Evolutionary conservation across 108 stramenopile genomes (phyloP).

Genomic region (Chaetoceros muelleri): DNA sequence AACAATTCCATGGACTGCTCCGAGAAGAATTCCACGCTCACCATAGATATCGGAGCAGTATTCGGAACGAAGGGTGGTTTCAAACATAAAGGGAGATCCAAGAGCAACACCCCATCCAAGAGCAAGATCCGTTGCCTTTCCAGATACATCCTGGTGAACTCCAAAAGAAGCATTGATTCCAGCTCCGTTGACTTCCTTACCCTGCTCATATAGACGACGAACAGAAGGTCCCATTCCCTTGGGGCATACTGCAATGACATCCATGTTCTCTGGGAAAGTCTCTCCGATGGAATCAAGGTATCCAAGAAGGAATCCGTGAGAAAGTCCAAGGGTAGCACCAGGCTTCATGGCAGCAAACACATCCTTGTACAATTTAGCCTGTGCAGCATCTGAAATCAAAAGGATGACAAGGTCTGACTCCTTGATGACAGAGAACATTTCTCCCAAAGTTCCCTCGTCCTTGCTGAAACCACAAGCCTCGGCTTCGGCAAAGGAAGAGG

Average conservation of each 20-base stretch:
- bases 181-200: constrained; percentile 95
- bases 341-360: constrained; percentile 96
- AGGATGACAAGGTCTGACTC: constrained; percentile 92
- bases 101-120: constrained; percentile 95
- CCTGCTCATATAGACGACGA: constrained; percentile 97
- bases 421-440: constrained; percentile 92
- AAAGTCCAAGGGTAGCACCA: constrained; percentile 90
- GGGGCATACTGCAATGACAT: constrained; percentile 96
- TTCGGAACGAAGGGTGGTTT: constrained; percentile 91
- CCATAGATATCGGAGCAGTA: constrained; percentile 97
- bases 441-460: constrained; percentile 89
- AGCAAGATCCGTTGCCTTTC: constrained; percentile 92
- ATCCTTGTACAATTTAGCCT: constrained; percentile 91
- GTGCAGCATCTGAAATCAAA: constrained; percentile 94
- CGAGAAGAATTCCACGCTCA: constrained; percentile 93
- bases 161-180: constrained; percentile 97
- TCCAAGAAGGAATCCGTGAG: constrained; percentile 94
- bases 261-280: constrained; percentile 91
- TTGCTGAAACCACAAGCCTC: constrained; percentile 82
- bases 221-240: constrained; percentile 99
- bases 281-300: constrained; percentile 93
- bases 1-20: constrained; percentile 96
- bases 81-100: constrained; percentile 97
- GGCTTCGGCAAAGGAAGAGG: constrained; percentile 83
- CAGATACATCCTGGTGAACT: constrained; percentile 91